Evolutionary conservation across 2,329 filamentous ascomycete genomes (phyloP).

Genomic region (Neofusicoccum parvum): DNA sequence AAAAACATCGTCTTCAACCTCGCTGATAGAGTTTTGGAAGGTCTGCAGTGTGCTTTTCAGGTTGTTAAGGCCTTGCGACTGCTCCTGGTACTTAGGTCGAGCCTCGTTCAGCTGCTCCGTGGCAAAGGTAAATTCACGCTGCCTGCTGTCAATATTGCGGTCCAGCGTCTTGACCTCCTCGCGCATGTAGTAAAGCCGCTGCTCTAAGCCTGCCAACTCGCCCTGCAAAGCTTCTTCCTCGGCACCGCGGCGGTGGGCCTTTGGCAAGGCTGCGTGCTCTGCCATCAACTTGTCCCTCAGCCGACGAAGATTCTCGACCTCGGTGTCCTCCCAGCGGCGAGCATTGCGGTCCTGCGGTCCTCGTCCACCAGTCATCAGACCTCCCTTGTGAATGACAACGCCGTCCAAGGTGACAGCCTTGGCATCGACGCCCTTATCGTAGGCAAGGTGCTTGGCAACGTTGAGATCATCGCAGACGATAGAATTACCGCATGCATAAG

Average conservation of each 20-base stretch:
- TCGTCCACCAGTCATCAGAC: slow-evolving; percentile 93
- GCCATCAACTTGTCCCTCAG: slow-evolving; percentile 74
- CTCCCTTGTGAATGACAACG: slow-evolving; percentile 95
- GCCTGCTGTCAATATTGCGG: slow-evolving; percentile 82
- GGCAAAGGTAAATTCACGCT: slow-evolving; percentile 75
- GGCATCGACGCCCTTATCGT: slow-evolving; percentile 79
- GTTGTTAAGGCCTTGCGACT: slow-evolving; percentile 67
- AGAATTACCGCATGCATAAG: slow-evolving; percentile 90
- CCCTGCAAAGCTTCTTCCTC: slow-evolving; percentile 81
- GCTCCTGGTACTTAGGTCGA: slow-evolving; percentile 75
- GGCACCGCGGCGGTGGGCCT: slow-evolving; percentile 70
- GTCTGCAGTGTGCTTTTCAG: slow-evolving; percentile 59
- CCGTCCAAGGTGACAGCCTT: slow-evolving; percentile 95
- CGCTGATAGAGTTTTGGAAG: slow-evolving; percentile 67
- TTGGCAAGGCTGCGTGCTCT: slow-evolving; percentile 79
- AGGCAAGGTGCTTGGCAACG: slow-evolving; percentile 87
- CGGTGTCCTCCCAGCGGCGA: slow-evolving; percentile 84
- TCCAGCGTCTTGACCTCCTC: slow-evolving; percentile 78
- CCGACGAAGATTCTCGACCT: slow-evolving; percentile 81
- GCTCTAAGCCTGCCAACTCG: slow-evolving; percentile 78
- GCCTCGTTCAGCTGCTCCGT: slow-evolving; percentile 74
- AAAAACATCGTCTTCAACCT: slow-evolving; percentile 88
- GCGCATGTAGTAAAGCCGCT: slow-evolving; percentile 69
- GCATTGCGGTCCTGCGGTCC: slow-evolving; percentile 73
- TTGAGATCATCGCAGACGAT: slow-evolving; percentile 89